These are phyloP conservation scores for Oemleria cerasiformis DNA, from an alignment of 306 rosid genomes.

Conservation along the genomic window DNA sequence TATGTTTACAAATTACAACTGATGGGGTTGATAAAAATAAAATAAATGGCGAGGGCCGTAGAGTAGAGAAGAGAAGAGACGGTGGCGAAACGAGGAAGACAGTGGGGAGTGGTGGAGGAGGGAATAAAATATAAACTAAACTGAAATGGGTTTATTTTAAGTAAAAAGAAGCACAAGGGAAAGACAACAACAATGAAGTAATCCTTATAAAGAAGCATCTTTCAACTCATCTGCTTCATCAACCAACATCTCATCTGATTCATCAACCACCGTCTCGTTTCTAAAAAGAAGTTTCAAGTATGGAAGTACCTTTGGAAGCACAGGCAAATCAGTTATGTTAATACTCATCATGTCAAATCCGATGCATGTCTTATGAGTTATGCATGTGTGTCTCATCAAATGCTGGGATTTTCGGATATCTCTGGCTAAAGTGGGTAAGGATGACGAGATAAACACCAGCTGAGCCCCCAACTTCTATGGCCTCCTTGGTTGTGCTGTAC, in stretches of 20 bases:
- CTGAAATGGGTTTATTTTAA: too few relatives aligned
- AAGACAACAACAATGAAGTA: background rate
- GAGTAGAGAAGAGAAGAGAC: too few relatives aligned
- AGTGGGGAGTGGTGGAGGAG: too few relatives aligned
- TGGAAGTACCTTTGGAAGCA: slow-evolving; percentile 82
- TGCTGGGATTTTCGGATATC: slow-evolving; percentile 91
- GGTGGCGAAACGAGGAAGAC: too few relatives aligned
- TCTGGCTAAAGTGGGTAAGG: slow-evolving; percentile 94
- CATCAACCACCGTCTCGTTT: slow-evolving; percentile 61
- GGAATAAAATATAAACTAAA: too few relatives aligned
- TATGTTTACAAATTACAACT: too few relatives aligned
- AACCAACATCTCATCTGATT: slow-evolving; percentile 54
- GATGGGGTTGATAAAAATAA: too few relatives aligned
- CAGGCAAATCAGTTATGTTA: slow-evolving; percentile 72
- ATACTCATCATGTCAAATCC: slow-evolving; percentile 96
- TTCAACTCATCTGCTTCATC: slow-evolving; percentile 53
- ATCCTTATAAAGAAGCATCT: slow-evolving; percentile 34
- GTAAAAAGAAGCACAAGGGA: background rate
- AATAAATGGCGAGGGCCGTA: too few relatives aligned
- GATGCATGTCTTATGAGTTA: slow-evolving; percentile 73
- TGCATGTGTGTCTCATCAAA: slow-evolving; percentile 75
- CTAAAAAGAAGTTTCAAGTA: slow-evolving; percentile 80
- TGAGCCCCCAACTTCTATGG: slow-evolving; percentile 69
- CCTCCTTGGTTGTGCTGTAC: slow-evolving; percentile 91
- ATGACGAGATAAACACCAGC: slow-evolving; percentile 68